These are phyloP conservation scores for Curvularia verruculosa DNA, from an alignment of 2,329 filamentous ascomycete species.

Conservation along the genomic window DNA sequence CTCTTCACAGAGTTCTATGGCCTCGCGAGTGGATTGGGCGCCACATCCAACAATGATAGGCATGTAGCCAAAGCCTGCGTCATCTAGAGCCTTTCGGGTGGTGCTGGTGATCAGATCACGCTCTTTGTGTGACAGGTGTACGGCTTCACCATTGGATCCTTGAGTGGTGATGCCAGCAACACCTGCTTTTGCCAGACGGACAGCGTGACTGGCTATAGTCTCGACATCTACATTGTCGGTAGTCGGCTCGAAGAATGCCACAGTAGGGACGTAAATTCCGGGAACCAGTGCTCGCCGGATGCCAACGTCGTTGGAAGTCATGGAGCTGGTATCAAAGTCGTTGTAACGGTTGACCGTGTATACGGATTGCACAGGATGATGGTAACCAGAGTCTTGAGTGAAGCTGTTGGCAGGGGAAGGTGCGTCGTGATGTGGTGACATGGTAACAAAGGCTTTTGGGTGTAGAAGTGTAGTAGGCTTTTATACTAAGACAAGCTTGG, in stretches of 20 bases:
- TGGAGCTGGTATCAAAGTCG: slow-evolving; percentile 48
- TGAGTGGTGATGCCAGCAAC: slow-evolving; percentile 77
- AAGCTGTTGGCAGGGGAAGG: slow-evolving; percentile 46
- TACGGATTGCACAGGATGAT: slow-evolving; percentile 44
- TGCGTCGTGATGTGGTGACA: slow-evolving; percentile 51
- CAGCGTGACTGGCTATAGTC: slow-evolving; percentile 56
- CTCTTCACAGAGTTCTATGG: slow-evolving; percentile 71
- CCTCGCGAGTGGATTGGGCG: slow-evolving; percentile 74
- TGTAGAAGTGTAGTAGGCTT: slow-evolving; percentile 19
- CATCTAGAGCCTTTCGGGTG: slow-evolving; percentile 72
- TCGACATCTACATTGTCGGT: slow-evolving; percentile 52
- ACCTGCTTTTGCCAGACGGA: slow-evolving; percentile 73
- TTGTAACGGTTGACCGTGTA: slow-evolving; percentile 45
- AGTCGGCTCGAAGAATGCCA: slow-evolving; percentile 52
- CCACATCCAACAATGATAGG: slow-evolving; percentile 79
- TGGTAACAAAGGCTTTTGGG: slow-evolving; percentile 26
- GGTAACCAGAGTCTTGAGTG: slow-evolving; percentile 34
- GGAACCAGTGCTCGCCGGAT: slow-evolving; percentile 46
- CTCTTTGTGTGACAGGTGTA: slow-evolving; percentile 75
- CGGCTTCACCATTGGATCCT: slow-evolving; percentile 83
- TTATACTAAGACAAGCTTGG: slow-evolving; percentile 37
- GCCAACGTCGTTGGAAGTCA: slow-evolving; percentile 44
- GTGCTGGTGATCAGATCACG: slow-evolving; percentile 70
- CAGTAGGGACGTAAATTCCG: slow-evolving; percentile 54
- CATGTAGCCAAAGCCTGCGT: slow-evolving; percentile 67